These are phyloP conservation scores for Parascedosporium putredinis DNA, from an alignment of 2,329 filamentous ascomycete genomes.

Conservation along the genomic window DNA sequence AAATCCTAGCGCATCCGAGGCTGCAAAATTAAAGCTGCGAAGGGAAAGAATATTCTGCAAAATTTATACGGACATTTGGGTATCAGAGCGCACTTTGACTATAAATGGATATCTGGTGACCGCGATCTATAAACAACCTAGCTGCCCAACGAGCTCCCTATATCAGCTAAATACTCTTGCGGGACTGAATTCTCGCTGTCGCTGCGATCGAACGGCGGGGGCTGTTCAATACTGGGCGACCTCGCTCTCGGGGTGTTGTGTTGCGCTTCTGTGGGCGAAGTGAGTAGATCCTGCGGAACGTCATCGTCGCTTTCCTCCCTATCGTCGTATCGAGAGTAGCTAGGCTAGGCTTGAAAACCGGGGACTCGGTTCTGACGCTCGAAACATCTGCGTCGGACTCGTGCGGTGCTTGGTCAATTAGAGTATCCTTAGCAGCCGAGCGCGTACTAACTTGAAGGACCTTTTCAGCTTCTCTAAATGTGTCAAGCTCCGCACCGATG, in stretches of 20 bases:
- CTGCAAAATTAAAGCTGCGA: too few species aligned
- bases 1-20: too few species aligned
- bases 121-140: too few species aligned
- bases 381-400: neutral
- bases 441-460: conserved; percentile 21
- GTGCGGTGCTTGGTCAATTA: conserved; percentile 8
- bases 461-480: conserved; percentile 48
- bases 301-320: conserved; percentile 29
- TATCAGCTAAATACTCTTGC: conserved; percentile 34
- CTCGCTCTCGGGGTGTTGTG: neutral
- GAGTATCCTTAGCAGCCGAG: too few species aligned
- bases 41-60: too few species aligned
- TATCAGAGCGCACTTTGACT: neutral
- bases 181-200: conserved; percentile 40
- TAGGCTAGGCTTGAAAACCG: conserved; percentile 12
- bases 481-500: conserved; percentile 63
- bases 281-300: conserved; percentile 30
- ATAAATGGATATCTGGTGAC: too few species aligned
- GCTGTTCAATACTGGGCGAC: neutral
- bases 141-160: conserved; percentile 22
- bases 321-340: conserved; percentile 9
- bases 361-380: conserved; percentile 3
- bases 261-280: conserved; percentile 18
- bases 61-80: too few species aligned
- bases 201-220: conserved; percentile 13